These are phyloP conservation scores for Ramaria rubella DNA, from an alignment of 768 basidiomycete genomes.

Conservation along the genomic window DNA sequence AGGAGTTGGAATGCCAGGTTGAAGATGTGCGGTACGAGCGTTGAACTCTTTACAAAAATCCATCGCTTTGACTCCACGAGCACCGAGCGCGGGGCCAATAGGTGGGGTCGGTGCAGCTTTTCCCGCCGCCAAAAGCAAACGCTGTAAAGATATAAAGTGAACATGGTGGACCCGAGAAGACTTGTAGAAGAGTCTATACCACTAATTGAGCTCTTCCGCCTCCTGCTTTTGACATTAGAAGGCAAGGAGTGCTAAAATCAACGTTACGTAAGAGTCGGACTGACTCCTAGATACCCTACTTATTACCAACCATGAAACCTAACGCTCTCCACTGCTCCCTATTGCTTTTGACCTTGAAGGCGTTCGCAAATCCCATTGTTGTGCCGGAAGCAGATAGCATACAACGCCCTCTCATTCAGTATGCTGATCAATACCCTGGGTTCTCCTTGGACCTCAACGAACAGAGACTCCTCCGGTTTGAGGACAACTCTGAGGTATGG, in stretches of 20 bases:
- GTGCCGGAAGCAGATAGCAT: not conserved
- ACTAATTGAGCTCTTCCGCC: constrained; percentile 67
- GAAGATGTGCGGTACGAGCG: constrained; percentile 86
- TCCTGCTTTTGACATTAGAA: constrained; percentile 61
- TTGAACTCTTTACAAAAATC: constrained; percentile 99
- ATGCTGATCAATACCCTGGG: not conserved
- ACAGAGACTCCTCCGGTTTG: constrained; percentile 1
- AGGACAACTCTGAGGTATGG: constrained; percentile 39
- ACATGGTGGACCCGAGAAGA: constrained; percentile 14
- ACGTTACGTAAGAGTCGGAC: no score
- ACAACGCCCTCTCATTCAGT: not conserved
- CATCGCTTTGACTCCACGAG: constrained; percentile 97
- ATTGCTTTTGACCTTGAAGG: not conserved
- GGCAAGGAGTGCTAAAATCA: not conserved
- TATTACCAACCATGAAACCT: constrained; percentile 3
- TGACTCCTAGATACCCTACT: no score
- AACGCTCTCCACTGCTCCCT: not conserved
- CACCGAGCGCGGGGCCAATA: constrained; percentile 94
- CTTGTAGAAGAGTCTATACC: constrained; percentile 32
- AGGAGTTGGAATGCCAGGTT: constrained; percentile 79
- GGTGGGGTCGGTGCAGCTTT: constrained; percentile 96
- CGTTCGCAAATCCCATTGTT: not conserved
- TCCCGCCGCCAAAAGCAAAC: constrained; percentile 82
- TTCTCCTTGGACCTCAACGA: not conserved
- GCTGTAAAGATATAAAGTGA: constrained; percentile 37